Base-by-base conservation (phyloP, 2,329 filamentous ascomycete species). In the Aspergillus sp. region DNA sequence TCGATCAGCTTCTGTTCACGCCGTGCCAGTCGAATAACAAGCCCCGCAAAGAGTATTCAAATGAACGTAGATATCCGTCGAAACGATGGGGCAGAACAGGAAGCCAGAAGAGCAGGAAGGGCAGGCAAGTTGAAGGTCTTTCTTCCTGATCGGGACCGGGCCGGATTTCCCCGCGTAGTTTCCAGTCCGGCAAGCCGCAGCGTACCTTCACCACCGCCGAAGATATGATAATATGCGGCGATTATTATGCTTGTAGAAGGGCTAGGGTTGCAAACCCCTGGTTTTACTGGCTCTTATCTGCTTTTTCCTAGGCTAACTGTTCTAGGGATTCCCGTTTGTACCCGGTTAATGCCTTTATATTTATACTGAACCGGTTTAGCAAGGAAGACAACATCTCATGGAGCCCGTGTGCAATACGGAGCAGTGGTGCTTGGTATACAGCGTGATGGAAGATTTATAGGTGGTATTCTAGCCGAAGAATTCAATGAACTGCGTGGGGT, bases 101-200 rank as follows among this genome's bases (percentile, higher is more conserved):
- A 19, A 19, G 19, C 19, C 19, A 19, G 19, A 19, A 19, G 19
- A 19, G 19, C 19, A 19, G 19, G 19, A 19, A 19, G 19, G 19
- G 19, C 19, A 19, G 19, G 19, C 19, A 19, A 19, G 19, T 19
- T 19, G 19, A 19, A 19, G 36, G 2, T 26, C 36, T 38, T 19
- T 38, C 33, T 36, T 36, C 19, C 19, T 19, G 34, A 12, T 36
- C 34, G 34, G n/a, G 34, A 19, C 19, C 19, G 19, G 19, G 19
- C 19, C 19, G 19, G 19, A 19, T 19, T 19, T 19, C 29, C 42
- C 45, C n/a, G 48, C 48, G 48, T 50, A 50, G 44, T 47, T 50
- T 40, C 44, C 48, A 50, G 48, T 47, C 48, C 48, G 45, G 33
- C 38, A 34, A 7, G 5, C 36, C 36, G 29, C 42, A 48, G 44